These are phyloP conservation scores for Coffea humblotiana DNA, from an alignment of 305 asterid genomes.

Conservation along the genomic window DNA sequence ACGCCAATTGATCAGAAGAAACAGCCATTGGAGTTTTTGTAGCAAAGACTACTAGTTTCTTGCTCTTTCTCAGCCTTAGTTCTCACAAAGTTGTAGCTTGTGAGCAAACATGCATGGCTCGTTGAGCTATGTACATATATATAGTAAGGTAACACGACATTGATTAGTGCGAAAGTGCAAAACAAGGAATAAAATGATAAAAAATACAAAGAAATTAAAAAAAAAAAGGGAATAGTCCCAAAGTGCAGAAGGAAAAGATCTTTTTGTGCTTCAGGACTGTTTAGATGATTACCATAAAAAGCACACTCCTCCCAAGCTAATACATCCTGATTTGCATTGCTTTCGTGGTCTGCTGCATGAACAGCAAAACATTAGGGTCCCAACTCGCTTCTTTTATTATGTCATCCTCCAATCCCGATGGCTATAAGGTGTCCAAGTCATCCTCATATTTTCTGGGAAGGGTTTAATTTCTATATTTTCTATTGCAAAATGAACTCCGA, in stretches of 20 bases:
- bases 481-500: slow-evolving; percentile 12
- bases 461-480: not conserved
- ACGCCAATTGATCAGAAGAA: slow-evolving; percentile 36
- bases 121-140: slow-evolving; percentile 16
- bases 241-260: not conserved
- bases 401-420: slow-evolving; percentile 19
- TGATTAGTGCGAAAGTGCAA: slow-evolving; percentile 4
- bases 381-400: not conserved
- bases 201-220: not conserved
- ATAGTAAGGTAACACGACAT: not conserved
- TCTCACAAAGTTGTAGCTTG: not conserved
- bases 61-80: not conserved
- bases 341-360: not conserved
- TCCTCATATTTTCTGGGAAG: not conserved
- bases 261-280: not conserved
- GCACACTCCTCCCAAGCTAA: slow-evolving; percentile 4
- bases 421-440: slow-evolving; percentile 19
- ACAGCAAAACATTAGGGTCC: not conserved
- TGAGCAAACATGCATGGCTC: slow-evolving; percentile 6
- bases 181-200: not conserved
- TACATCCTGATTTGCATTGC: not conserved
- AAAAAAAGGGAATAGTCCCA: not conserved
- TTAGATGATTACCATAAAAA: slow-evolving; percentile 4
- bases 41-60: not conserved
- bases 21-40: slow-evolving; percentile 12